phyloP scores from a whole-genome alignment of 805 yeast genomes.

The Kregervanrija pseudodelftensis region DNA sequence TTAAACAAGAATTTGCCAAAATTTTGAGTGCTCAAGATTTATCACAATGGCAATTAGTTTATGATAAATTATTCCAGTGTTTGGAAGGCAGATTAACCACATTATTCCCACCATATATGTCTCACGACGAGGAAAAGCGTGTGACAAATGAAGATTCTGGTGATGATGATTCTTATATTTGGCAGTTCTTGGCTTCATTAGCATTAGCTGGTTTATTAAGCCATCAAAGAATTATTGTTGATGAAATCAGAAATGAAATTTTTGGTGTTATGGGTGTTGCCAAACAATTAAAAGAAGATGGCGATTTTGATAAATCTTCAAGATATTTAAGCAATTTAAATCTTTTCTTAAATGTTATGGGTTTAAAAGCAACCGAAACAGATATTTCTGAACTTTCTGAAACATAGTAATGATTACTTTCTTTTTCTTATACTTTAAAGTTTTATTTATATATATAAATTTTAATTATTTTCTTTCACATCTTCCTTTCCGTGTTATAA shows the following conservation, averaged over 20 bases:
- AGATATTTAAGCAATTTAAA: slow-evolving; percentile 68
- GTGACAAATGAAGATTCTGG: slow-evolving; percentile 29
- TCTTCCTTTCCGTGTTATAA: too few relatives aligned
- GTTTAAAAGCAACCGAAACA: slow-evolving; percentile 82
- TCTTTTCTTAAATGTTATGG: slow-evolving; percentile 92
- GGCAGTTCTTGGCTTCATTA: slow-evolving; percentile 95
- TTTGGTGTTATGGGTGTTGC: slow-evolving; percentile 82
- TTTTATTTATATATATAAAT: neutral
- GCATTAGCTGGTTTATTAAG: slow-evolving; percentile 85
- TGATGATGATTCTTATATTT: slow-evolving; percentile 77
- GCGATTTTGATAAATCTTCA: slow-evolving; percentile 42
- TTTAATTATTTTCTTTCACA: neutral
- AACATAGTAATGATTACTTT: too few relatives aligned
- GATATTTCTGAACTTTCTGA: slow-evolving; percentile 67
- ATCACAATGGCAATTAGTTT: slow-evolving; percentile 70
- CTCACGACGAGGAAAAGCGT: slow-evolving; percentile 23
- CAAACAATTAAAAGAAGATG: slow-evolving; percentile 33
- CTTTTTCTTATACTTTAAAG: too few relatives aligned
- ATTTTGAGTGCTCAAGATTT: slow-evolving; percentile 46
- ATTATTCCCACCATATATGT: slow-evolving; percentile 69
- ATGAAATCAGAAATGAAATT: slow-evolving; percentile 87
- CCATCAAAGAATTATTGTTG: slow-evolving; percentile 90
- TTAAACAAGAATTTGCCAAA: slow-evolving; percentile 66
- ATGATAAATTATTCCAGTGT: slow-evolving; percentile 73
- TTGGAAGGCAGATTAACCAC: slow-evolving; percentile 70